These are phyloP conservation scores for Phytophthora rubi DNA, from an alignment of 352 stramenopile species.

Conservation along the genomic window DNA sequence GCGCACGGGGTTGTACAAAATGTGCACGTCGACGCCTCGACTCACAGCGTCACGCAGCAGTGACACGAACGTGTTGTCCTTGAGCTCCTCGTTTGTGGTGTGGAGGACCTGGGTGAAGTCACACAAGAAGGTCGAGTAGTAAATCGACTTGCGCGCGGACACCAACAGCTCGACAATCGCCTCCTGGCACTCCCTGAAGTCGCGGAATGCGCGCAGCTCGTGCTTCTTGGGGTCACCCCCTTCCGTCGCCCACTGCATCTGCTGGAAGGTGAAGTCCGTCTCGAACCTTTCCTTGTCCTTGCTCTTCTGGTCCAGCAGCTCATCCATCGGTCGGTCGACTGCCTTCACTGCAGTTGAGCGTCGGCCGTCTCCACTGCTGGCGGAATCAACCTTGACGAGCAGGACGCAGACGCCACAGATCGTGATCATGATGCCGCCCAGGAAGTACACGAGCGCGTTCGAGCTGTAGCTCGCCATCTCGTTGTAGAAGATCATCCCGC, in stretches of 20 bases:
- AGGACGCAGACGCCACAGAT: conserved; percentile 68
- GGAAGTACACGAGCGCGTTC: conserved; percentile 51
- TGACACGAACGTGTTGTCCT: conserved; percentile 63
- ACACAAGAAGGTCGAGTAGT: conserved; percentile 86
- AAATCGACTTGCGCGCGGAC: conserved; percentile 62
- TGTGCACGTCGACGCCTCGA: conserved; percentile 67
- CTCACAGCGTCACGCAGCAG: conserved; percentile 61
- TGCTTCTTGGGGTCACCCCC: conserved; percentile 23
- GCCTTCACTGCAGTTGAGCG: conserved; percentile 27
- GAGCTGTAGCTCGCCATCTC: conserved; percentile 72
- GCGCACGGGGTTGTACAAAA: conserved; percentile 76
- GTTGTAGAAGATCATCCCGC: conserved; percentile 83
- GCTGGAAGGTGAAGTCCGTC: conserved; percentile 62
- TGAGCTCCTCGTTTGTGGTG: conserved; percentile 31
- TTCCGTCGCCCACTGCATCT: conserved; percentile 63
- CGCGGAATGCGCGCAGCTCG: conserved; percentile 46
- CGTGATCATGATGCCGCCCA: conserved; percentile 61
- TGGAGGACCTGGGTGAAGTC: conserved; percentile 72
- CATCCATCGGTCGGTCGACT: conserved; percentile 34
- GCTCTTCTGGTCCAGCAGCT: conserved; percentile 30
- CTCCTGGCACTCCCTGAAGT: conserved; percentile 75
- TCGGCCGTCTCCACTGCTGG: conserved; percentile 10
- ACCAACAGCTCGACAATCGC: conserved; percentile 63
- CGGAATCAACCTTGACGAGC: conserved; percentile 60
- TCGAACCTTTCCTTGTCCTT: conserved; percentile 30